Conservation (phyloP, 768 basidiomycete genomes). For the Astraeus odoratus region DNA sequence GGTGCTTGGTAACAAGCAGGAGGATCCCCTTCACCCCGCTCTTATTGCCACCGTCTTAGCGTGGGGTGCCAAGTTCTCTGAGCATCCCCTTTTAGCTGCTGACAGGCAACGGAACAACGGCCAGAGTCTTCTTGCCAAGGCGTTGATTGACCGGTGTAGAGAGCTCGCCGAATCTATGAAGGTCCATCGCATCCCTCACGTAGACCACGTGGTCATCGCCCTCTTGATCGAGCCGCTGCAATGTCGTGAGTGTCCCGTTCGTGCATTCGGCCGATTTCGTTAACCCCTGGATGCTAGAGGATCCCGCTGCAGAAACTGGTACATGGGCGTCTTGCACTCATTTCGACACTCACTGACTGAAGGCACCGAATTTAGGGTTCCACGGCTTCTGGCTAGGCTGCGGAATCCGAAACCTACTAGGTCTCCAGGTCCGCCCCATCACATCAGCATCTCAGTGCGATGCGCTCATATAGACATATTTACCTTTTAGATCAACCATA, state of each 20-base stretch:
- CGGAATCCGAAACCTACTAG: slow-evolving; percentile 71
- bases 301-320: slow-evolving; percentile 68
- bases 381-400: slow-evolving; percentile 80
- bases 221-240: slow-evolving; percentile 79
- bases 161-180: slow-evolving; percentile 84
- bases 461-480: slow-evolving; percentile 4
- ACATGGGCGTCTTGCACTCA: slow-evolving; percentile 13
- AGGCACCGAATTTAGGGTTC: slow-evolving; percentile 45
- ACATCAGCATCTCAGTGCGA: not conserved
- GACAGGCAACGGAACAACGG: slow-evolving; percentile 67
- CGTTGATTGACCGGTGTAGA: slow-evolving; percentile 72
- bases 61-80: slow-evolving; percentile 92
- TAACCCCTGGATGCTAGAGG: slow-evolving; percentile 41
- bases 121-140: slow-evolving; percentile 72
- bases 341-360: slow-evolving; percentile 13
- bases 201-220: slow-evolving; percentile 78
- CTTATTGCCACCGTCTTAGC: slow-evolving; percentile 83
- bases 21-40: slow-evolving; percentile 56
- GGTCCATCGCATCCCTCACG: slow-evolving; percentile 71
- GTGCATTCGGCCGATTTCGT: not conserved
- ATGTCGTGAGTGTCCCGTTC: slow-evolving; percentile 61
- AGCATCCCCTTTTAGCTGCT: slow-evolving; percentile 74
- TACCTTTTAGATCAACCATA: slow-evolving; percentile 66
- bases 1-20: slow-evolving; percentile 18
- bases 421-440: slow-evolving; percentile 49